Conservation (phyloP, 2,329 filamentous ascomycete genomes). For the Grosmannia huntii region DNA sequence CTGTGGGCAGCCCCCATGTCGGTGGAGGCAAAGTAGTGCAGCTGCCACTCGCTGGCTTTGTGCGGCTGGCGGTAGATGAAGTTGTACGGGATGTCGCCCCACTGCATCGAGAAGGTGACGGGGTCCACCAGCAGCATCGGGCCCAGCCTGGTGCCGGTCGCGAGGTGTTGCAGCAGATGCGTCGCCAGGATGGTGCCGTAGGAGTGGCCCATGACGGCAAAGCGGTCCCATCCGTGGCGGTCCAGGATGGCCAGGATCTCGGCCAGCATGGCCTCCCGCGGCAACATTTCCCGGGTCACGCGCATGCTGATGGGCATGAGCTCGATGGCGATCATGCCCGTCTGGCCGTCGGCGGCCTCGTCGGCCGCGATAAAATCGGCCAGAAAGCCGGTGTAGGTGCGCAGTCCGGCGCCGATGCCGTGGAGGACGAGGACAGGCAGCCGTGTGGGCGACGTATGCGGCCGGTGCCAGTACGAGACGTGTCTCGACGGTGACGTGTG, state of each 20-base stretch:
- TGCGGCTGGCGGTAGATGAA: slow-evolving; percentile 2
- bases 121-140: neutral
- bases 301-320: slow-evolving; percentile 4
- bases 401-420: neutral
- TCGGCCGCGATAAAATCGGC: neutral
- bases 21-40: slow-evolving; percentile 2
- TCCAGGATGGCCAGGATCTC: neutral
- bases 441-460: neutral
- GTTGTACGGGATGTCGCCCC: slow-evolving; percentile 1
- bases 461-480: neutral
- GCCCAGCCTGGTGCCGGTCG: neutral
- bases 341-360: neutral
- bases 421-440: neutral
- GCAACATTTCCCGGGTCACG: neutral
- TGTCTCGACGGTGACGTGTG: neutral
- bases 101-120: neutral
- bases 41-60: slow-evolving; percentile 2
- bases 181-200: slow-evolving; percentile 1
- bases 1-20: neutral
- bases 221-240: slow-evolving; percentile 1
- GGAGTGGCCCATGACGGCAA: neutral
- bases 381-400: slow-evolving; percentile 1
- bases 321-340: neutral
- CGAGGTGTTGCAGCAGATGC: neutral
- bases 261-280: neutral